Evolutionary conservation across 768 basidiomycete genomes (phyloP).

Genomic region (Collybiopsis confluens): DNA sequence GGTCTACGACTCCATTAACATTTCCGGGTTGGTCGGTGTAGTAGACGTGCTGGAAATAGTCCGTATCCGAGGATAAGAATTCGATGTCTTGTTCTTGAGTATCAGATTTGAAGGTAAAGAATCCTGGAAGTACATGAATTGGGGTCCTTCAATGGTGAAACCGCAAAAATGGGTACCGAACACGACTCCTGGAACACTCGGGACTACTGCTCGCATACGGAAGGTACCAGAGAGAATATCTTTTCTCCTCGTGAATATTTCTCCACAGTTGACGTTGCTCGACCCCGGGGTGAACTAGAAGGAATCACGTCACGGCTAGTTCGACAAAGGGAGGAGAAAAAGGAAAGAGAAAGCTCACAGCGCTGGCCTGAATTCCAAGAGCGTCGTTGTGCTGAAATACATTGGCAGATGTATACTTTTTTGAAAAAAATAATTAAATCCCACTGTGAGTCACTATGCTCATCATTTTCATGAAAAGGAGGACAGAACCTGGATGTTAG

Average conservation of each 20-base stretch:
- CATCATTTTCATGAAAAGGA: too few relatives aligned
- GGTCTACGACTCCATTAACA: slow-evolving; percentile 5
- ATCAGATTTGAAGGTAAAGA: slow-evolving; percentile 13
- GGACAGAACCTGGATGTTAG: slow-evolving; percentile 6
- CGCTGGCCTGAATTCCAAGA: slow-evolving; percentile 12
- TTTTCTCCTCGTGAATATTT: slow-evolving; percentile 13
- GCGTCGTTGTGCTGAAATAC: slow-evolving; percentile 10
- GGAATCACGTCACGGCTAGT: not conserved
- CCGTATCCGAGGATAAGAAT: slow-evolving; percentile 11
- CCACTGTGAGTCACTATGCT: too few relatives aligned
- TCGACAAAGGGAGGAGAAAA: too few relatives aligned
- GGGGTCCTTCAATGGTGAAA: not conserved
- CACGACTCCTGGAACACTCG: slow-evolving; percentile 13
- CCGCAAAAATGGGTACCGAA: slow-evolving; percentile 9
- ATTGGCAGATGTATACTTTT: slow-evolving; percentile 1
- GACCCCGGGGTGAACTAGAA: not conserved
- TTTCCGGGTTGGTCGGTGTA: slow-evolving; percentile 16
- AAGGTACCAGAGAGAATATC: slow-evolving; percentile 14
- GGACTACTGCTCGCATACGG: slow-evolving; percentile 15
- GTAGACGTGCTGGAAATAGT: slow-evolving; percentile 12
- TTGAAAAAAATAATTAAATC: slow-evolving; percentile 2
- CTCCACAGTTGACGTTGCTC: slow-evolving; percentile 9
- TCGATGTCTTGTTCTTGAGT: slow-evolving; percentile 17
- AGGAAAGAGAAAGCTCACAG: slow-evolving; percentile 3
- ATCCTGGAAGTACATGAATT: slow-evolving; percentile 11